These are phyloP conservation scores for Scedosporium minutisporum DNA, from an alignment of 2,329 filamentous ascomycete species.

Conservation along the genomic window DNA sequence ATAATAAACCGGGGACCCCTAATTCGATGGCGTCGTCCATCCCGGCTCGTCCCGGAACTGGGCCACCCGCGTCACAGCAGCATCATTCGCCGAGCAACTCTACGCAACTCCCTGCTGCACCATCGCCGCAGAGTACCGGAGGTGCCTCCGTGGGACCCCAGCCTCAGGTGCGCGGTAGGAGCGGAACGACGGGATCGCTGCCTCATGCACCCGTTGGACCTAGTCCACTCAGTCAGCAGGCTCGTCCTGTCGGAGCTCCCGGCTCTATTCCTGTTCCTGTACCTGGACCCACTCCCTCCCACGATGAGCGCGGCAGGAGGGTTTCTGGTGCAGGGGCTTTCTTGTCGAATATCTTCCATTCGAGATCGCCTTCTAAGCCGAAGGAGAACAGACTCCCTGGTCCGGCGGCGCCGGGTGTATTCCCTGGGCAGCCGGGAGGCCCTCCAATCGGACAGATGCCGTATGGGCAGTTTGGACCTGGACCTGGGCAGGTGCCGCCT, in stretches of 20 bases:
- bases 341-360: constrained; percentile 14
- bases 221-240: constrained; percentile 1
- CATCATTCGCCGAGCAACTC: not conserved
- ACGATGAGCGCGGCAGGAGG: constrained; percentile 14
- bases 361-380: constrained; percentile 12
- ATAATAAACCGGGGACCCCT: not conserved
- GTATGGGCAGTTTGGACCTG: not conserved
- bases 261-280: not conserved
- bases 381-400: constrained; percentile 8
- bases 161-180: constrained; percentile 9
- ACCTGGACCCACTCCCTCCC: too few species aligned
- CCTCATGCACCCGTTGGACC: constrained; percentile 5
- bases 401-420: not conserved
- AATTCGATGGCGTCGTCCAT: not conserved
- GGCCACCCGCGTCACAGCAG: not conserved
- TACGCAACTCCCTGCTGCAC: not conserved
- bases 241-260: too few species aligned
- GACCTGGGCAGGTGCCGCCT: not conserved
- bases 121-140: not conserved
- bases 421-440: not conserved
- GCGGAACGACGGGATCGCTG: constrained; percentile 13
- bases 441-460: not conserved
- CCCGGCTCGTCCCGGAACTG: not conserved
- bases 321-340: constrained; percentile 14
- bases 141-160: not conserved